A percentile compares a stretch with the other conserved stretches of the same genome.
phyloP scores from a whole-genome alignment of 1,284 basidiomycete genomes.

The Cutaneotrichosporon sp. region DNA sequence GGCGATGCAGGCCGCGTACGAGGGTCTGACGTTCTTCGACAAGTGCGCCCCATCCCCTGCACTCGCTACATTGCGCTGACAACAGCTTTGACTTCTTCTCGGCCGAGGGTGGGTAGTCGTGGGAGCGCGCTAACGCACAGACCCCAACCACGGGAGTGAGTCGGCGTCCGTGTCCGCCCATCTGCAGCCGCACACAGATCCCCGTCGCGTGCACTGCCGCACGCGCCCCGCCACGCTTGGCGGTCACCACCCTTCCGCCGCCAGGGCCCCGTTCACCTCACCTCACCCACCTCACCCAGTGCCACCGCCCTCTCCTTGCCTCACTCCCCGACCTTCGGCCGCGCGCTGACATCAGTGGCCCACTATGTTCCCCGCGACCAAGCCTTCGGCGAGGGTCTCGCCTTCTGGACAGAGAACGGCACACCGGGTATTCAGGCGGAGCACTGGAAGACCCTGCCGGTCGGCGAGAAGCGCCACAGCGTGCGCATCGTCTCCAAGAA shows the following conservation, averaged over 20 bases:
- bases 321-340: no score
- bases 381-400: conserved; percentile 35
- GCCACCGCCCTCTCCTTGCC: no score
- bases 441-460: conserved; percentile 32
- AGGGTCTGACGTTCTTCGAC: conserved; percentile 48
- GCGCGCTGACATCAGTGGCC: conserved; percentile 11
- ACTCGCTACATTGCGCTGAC: background rate
- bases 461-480: conserved; percentile 35
- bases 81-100: conserved; percentile 42
- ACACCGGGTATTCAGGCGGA: conserved; percentile 46
- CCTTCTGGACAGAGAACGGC: conserved; percentile 38
- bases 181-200: background rate
- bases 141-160: conserved; percentile 49
- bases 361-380: conserved; percentile 32
- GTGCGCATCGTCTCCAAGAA: conserved; percentile 72
- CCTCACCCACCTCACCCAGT: no score
- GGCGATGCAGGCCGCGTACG: conserved; percentile 41
- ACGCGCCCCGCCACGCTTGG: no score
- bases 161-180: background rate
- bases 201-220: no score
- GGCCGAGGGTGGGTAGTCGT: conserved; percentile 29
- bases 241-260: no score
- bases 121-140: conserved; percentile 16
- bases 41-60: conserved; percentile 32
- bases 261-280: no score